Conservation (phyloP, 805 yeast species). For the Starmera caribaea region DNA sequence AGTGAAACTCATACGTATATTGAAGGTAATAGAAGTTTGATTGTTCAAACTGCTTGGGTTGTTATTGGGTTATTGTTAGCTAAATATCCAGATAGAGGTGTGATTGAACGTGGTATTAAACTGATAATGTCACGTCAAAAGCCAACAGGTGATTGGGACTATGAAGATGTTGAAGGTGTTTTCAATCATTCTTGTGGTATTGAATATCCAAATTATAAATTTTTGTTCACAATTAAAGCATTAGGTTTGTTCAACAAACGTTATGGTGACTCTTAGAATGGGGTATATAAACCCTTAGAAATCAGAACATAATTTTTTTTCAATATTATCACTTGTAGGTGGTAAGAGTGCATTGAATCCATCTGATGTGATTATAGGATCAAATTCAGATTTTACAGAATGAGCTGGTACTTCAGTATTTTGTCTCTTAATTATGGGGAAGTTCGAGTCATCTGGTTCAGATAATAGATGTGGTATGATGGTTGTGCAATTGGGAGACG, state of each 20-base stretch:
- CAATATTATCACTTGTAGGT: neutral
- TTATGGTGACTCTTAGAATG: constrained; percentile 4
- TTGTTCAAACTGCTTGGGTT: constrained; percentile 93
- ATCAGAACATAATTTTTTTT: neutral
- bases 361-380: too few relatives aligned
- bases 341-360: too few relatives aligned
- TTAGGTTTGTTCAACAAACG: constrained; percentile 53
- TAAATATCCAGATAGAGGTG: constrained; percentile 59
- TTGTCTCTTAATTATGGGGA: too few relatives aligned
- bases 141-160: constrained; percentile 74
- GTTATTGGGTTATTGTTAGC: constrained; percentile 74
- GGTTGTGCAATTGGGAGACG: too few relatives aligned
- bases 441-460: too few relatives aligned
- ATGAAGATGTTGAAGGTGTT: constrained; percentile 87
- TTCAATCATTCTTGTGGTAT: constrained; percentile 92
- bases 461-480: too few relatives aligned
- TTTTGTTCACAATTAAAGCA: constrained; percentile 86
- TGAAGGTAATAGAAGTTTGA: constrained; percentile 48
- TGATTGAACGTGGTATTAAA: constrained; percentile 53
- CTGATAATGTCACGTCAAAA: constrained; percentile 60
- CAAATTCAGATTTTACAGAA: too few relatives aligned
- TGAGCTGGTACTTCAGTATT: too few relatives aligned
- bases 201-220: constrained; percentile 91
- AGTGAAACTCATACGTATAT: constrained; percentile 76
- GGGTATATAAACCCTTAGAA: neutral